Conservation (phyloP, 495 filamentous ascomycete genomes). For the Talaromyces stipitatus region DNA sequence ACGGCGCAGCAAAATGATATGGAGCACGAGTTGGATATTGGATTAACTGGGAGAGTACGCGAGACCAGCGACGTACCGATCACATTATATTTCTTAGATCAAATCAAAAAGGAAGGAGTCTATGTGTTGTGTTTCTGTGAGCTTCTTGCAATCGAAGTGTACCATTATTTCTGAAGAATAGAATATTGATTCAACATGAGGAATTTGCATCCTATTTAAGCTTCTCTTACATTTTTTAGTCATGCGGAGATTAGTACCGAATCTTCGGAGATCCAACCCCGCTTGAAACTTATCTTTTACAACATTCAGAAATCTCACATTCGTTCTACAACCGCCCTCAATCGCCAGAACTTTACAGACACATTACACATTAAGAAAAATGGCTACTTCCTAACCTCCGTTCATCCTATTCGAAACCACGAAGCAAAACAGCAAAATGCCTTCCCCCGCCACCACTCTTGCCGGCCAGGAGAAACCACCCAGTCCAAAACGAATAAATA, state of each 20-base stretch:
- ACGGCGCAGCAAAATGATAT: not conserved
- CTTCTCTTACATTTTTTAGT: too few species aligned
- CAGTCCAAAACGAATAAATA: conserved; percentile 21
- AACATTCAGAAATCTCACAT: too few species aligned
- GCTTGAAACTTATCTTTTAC: not conserved
- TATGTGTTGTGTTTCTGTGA: not conserved
- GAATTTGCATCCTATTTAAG: too few species aligned
- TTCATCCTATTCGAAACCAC: not conserved
- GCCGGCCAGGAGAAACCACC: not conserved
- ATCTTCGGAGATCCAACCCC: not conserved
- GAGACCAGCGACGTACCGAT: too few species aligned
- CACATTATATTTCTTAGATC: not conserved
- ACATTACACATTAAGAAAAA: not conserved
- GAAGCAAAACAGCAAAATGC: not conserved
- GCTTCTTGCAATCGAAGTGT: not conserved
- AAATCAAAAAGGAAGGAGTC: not conserved
- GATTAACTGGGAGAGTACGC: not conserved
- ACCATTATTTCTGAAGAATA: too few species aligned
- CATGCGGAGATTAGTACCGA: not conserved
- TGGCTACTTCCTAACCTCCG: not conserved
- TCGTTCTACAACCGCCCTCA: too few species aligned
- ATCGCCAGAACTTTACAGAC: too few species aligned
- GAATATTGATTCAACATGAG: too few species aligned
- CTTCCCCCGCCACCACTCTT: not conserved
- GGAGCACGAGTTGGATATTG: not conserved